phyloP scores from a whole-genome alignment of 2,329 filamentous ascomycete species.

The Dissoconium aciculare region DNA sequence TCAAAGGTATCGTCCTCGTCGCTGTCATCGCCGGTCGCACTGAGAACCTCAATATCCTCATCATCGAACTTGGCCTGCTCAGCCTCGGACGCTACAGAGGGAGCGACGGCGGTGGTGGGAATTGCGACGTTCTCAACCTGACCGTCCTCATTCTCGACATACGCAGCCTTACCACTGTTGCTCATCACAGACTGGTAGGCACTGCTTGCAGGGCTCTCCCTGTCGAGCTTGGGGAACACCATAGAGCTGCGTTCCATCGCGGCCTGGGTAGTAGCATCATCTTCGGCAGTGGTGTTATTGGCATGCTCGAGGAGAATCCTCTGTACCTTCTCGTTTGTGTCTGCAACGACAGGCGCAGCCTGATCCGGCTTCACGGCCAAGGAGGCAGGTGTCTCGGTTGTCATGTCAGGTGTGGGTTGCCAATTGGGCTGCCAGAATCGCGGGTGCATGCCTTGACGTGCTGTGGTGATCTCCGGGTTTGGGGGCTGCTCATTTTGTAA shows the following conservation, averaged over 20 bases:
- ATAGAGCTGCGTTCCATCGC: constrained; percentile 47
- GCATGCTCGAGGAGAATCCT: constrained; percentile 17
- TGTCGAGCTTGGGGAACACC: constrained; percentile 94
- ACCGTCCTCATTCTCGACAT: constrained; percentile 44
- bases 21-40: constrained; percentile 45
- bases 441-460: too few species aligned
- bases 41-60: constrained; percentile 33
- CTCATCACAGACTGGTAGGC: constrained; percentile 47
- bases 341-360: background rate
- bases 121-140: constrained; percentile 32
- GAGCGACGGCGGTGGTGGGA: constrained; percentile 7
- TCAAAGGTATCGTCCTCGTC: constrained; percentile 59
- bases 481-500: too few species aligned
- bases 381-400: too few species aligned
- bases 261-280: constrained; percentile 18
- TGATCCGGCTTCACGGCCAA: too few species aligned
- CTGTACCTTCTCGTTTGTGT: constrained; percentile 14
- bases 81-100: constrained; percentile 4
- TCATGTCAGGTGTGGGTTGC: too few species aligned
- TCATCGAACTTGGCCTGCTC: constrained; percentile 36
- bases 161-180: constrained; percentile 36
- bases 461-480: too few species aligned
- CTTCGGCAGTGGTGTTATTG: constrained; percentile 10
- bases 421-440: too few species aligned
- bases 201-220: constrained; percentile 74